These are phyloP conservation scores for Sugiyamaella qingdaonensis DNA, from an alignment of 805 yeast species.

Conservation along the genomic window DNA sequence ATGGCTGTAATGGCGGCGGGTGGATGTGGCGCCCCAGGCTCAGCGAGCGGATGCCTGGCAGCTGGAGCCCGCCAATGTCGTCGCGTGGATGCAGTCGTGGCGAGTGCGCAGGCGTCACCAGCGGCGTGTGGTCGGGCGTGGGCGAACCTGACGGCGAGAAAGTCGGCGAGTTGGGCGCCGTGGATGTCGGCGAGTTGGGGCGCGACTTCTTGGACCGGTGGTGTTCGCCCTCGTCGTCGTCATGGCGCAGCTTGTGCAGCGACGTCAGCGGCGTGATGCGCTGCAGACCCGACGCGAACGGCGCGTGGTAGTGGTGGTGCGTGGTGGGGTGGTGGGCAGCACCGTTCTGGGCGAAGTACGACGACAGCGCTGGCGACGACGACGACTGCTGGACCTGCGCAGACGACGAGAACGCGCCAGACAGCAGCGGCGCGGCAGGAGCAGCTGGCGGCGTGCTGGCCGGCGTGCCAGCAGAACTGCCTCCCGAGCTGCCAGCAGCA, in stretches of 20 bases:
- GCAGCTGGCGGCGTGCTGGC: constrained; percentile 3
- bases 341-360: constrained; percentile 21
- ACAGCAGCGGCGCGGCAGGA: constrained; percentile 15
- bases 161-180: constrained; percentile 42
- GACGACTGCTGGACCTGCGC: constrained; percentile 12
- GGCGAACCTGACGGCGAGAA: constrained; percentile 37
- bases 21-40: constrained; percentile 18
- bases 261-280: constrained; percentile 30
- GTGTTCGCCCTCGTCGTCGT: constrained; percentile 26
- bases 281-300: constrained; percentile 22
- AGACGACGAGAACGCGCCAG: constrained; percentile 7
- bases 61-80: constrained; percentile 30
- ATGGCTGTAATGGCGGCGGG: constrained; percentile 25
- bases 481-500: constrained; percentile 2
- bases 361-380: constrained; percentile 24
- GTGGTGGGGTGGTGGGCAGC: constrained; percentile 22
- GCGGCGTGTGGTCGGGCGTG: constrained; percentile 40
- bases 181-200: constrained; percentile 40
- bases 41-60: constrained; percentile 37
- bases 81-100: constrained; percentile 40
- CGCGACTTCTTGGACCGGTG: constrained; percentile 36
- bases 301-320: constrained; percentile 24
- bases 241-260: constrained; percentile 23
- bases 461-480: not conserved
- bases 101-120: constrained; percentile 44